Conservation (phyloP, 2,329 filamentous ascomycete genomes). For the Cylindrodendrum hubeiense region DNA sequence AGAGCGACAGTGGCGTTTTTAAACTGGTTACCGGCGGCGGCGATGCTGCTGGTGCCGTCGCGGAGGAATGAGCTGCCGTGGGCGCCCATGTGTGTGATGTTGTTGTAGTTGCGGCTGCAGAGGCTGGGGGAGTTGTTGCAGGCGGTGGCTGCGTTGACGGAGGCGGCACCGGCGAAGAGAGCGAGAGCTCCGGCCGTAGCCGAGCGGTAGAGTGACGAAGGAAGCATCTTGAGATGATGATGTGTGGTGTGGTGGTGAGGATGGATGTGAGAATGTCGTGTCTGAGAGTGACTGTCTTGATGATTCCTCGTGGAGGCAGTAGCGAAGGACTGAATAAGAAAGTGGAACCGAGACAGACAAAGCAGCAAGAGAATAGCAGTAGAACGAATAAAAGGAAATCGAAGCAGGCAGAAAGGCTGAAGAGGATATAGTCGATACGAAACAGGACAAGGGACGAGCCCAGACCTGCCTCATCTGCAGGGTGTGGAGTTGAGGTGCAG, state of each 20-base stretch:
- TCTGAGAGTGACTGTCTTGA: not conserved
- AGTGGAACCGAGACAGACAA: not conserved
- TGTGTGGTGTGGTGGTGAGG: conserved; percentile 1
- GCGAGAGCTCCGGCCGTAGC: conserved; percentile 34
- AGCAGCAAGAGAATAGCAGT: conserved; percentile 2
- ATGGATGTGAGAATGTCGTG: conserved; percentile 7
- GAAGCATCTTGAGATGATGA: conserved; percentile 33
- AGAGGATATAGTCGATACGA: conserved; percentile 19
- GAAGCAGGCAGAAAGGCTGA: not conserved
- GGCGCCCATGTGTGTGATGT: conserved; percentile 82
- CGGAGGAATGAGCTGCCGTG: conserved; percentile 81
- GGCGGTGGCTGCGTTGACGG: conserved; percentile 52
- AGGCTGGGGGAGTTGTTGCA: conserved; percentile 87
- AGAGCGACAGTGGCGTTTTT: conserved; percentile 79
- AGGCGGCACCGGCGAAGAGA: conserved; percentile 36
- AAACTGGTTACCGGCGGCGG: conserved; percentile 78
- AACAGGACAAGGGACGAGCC: conserved; percentile 17
- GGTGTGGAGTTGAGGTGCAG: conserved; percentile 20
- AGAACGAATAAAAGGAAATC: not conserved
- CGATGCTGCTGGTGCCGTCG: conserved; percentile 71
- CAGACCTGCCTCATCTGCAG: conserved; percentile 15
- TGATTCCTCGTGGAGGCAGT: not conserved
- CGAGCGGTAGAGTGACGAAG: conserved; percentile 38
- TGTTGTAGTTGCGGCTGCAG: conserved; percentile 78
- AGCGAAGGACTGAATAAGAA: conserved; percentile 4